Conservation (phyloP, 768 basidiomycete species). For the Leccinum arenicola region DNA sequence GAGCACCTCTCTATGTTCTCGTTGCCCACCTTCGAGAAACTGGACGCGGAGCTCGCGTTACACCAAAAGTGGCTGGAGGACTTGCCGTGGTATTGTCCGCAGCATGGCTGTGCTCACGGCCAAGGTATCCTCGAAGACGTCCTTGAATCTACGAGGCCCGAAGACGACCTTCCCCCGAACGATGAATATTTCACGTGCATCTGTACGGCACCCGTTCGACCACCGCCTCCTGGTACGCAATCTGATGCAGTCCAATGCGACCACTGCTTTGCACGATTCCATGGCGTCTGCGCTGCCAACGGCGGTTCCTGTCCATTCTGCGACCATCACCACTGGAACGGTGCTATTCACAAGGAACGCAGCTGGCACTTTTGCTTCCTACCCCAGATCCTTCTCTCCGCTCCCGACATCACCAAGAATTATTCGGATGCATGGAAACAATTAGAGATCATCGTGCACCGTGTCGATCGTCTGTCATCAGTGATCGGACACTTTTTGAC, state of each 20-base stretch:
- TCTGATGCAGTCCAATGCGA: slow-evolving; percentile 91
- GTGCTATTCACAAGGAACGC: slow-evolving; percentile 76
- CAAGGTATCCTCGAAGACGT: slow-evolving; percentile 72
- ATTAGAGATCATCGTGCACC: slow-evolving; percentile 75
- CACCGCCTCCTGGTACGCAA: slow-evolving; percentile 67
- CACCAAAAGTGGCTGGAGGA: slow-evolving; percentile 74
- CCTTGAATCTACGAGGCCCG: slow-evolving; percentile 65
- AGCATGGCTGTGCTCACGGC: slow-evolving; percentile 63
- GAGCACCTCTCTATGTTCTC: slow-evolving; percentile 72
- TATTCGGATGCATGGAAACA: slow-evolving; percentile 82
- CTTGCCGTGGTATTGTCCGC: slow-evolving; percentile 75
- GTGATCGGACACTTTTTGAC: slow-evolving; percentile 80
- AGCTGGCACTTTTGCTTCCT: slow-evolving; percentile 83
- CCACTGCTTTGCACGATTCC: slow-evolving; percentile 84
- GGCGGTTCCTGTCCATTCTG: slow-evolving; percentile 93
- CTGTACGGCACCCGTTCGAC: slow-evolving; percentile 71
- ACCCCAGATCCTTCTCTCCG: slow-evolving; percentile 62
- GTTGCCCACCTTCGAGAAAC: slow-evolving; percentile 68
- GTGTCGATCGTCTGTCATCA: slow-evolving; percentile 70
- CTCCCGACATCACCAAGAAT: slow-evolving; percentile 75
- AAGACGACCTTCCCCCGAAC: slow-evolving; percentile 74
- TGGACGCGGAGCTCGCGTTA: slow-evolving; percentile 61
- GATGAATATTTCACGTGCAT: slow-evolving; percentile 88
- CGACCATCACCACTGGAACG: slow-evolving; percentile 90
- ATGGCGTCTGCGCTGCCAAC: slow-evolving; percentile 79